phyloP scores from a whole-genome alignment of 106 monocot species.

The Xerophyta viscosa region DNA sequence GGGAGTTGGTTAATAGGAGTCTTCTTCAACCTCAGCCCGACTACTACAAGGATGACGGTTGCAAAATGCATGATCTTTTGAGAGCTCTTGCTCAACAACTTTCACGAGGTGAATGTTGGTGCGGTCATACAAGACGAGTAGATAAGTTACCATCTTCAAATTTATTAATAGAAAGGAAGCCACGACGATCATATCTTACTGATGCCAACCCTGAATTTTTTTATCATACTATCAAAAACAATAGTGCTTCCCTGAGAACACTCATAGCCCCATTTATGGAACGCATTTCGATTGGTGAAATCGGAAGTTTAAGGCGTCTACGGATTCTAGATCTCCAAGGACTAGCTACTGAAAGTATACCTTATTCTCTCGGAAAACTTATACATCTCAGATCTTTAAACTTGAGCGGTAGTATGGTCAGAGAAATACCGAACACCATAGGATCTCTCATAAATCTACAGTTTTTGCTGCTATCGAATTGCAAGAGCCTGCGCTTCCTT shows the following conservation, averaged over 20 bases:
- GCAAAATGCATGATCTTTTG: too few relatives aligned
- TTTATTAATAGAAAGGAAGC: not conserved
- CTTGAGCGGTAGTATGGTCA: not conserved
- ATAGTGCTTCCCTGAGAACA: not conserved
- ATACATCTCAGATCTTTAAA: conserved; percentile 11
- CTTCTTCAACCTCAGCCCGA: too few relatives aligned
- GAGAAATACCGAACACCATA: conserved; percentile 12
- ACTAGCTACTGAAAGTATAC: conserved; percentile 2
- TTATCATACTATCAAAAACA: too few relatives aligned
- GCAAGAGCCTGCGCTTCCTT: not conserved
- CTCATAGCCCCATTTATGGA: not conserved
- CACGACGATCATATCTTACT: too few relatives aligned
- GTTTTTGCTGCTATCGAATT: not conserved
- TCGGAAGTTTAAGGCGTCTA: not conserved
- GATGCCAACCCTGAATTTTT: too few relatives aligned
- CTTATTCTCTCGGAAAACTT: conserved; percentile 7
- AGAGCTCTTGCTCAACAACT: too few relatives aligned
- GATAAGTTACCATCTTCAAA: too few relatives aligned
- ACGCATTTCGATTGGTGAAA: not conserved
- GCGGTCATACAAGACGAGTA: too few relatives aligned
- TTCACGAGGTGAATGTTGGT: too few relatives aligned
- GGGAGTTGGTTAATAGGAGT: too few relatives aligned
- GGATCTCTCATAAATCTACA: conserved; percentile 16
- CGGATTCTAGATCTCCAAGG: conserved; percentile 9
- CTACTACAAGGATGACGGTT: too few relatives aligned